Percentiles rank a stretch among this genome's conserved stretches.
Evolutionary conservation across 2,329 filamentous ascomycete genomes (phyloP).

Genomic region (Dothideomycetes sp.): DNA sequence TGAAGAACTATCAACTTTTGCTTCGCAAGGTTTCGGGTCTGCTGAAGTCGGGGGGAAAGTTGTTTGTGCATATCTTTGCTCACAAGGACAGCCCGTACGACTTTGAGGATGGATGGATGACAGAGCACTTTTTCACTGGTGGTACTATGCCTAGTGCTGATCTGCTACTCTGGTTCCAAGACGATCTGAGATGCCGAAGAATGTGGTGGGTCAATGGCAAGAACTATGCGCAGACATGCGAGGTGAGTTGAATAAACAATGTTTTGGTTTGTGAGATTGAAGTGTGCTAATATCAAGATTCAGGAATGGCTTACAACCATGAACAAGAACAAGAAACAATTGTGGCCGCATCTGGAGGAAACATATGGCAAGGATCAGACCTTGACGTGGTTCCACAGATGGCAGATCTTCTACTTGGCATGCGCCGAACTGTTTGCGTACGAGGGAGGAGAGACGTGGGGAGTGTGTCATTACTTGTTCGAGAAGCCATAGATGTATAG

Average conservation of each 20-base stretch:
- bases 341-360: constrained; percentile 56
- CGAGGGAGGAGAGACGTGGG: constrained; percentile 58
- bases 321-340: constrained; percentile 47
- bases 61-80: constrained; percentile 61
- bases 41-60: constrained; percentile 53
- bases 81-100: constrained; percentile 59
- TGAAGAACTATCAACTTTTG: constrained; percentile 65
- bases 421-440: constrained; percentile 62
- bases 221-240: constrained; percentile 61
- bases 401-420: constrained; percentile 65
- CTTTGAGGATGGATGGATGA: constrained; percentile 67
- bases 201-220: constrained; percentile 65
- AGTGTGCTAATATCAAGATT: neutral
- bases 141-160: constrained; percentile 64
- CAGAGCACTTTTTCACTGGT: constrained; percentile 62
- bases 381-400: constrained; percentile 57
- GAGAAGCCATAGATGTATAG: constrained; percentile 44
- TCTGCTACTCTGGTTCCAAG: constrained; percentile 57
- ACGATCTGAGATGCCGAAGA: constrained; percentile 48
- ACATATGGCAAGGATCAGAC: constrained; percentile 56
- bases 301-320: constrained; percentile 56
- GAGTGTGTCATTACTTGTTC: constrained; percentile 58
- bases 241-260: constrained; percentile 30
- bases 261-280: no score
- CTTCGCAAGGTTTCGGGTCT: constrained; percentile 54